Conservation (phyloP, 139 green algal species). For the Chlamydomonas applanata region DNA sequence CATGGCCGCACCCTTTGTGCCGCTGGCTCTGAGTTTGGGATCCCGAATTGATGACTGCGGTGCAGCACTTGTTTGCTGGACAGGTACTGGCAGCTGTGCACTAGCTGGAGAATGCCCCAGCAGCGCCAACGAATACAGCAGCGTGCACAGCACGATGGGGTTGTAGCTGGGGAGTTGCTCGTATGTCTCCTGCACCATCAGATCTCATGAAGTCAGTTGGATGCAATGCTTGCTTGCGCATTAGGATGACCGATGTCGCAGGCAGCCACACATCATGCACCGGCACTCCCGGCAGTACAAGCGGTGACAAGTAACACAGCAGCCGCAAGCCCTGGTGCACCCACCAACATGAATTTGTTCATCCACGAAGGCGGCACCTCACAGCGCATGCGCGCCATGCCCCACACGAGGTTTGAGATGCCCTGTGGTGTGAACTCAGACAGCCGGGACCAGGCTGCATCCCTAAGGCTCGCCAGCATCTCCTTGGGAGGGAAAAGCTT, state of each 20-base stretch:
- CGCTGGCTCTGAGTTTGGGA: background rate
- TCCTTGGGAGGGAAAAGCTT: background rate
- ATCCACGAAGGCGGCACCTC: background rate
- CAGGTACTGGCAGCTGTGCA: background rate
- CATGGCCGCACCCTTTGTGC: background rate
- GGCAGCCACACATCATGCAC: no score
- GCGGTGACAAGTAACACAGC: conserved; percentile 4
- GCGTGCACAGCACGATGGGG: conserved; percentile 65
- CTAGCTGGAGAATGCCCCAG: conserved; percentile 34
- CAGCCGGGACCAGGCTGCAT: background rate
- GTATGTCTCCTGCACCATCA: conserved; percentile 52
- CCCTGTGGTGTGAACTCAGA: background rate
- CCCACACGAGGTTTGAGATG: conserved; percentile 5
- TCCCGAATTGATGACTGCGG: background rate
- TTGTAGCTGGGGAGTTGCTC: conserved; percentile 85
- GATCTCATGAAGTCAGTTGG: conserved; percentile 43
- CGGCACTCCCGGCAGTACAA: background rate
- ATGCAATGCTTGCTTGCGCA: conserved; percentile 1
- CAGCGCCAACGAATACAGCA: conserved; percentile 81
- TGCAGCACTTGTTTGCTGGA: background rate
- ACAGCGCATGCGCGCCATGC: background rate
- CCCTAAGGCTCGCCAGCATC: background rate
- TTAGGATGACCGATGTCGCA: background rate
- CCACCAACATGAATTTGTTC: background rate
- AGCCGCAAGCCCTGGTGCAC: background rate